Evolutionary conservation across 164 flowering plant genomes (phyloP).

Genomic region (Brasenia schreberi): DNA sequence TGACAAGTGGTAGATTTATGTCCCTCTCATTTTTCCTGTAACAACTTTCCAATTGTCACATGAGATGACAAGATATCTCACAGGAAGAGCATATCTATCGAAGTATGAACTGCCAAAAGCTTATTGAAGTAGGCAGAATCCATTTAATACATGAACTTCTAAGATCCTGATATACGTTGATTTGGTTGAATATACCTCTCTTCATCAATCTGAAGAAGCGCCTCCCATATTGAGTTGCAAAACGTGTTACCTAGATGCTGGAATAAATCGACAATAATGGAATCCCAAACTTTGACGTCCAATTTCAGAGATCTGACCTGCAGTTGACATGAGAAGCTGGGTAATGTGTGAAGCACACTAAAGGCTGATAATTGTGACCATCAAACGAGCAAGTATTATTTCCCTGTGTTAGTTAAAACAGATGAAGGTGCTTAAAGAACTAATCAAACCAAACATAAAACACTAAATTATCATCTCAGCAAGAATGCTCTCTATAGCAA

Average conservation of each 20-base stretch:
- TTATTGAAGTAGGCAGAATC: background rate
- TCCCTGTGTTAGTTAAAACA: too few species aligned
- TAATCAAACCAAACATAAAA: too few species aligned
- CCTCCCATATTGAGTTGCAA: constrained; percentile 94
- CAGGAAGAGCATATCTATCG: background rate
- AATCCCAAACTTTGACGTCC: constrained; percentile 97
- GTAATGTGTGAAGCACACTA: constrained; percentile 3
- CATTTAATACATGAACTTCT: background rate
- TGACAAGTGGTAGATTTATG: constrained; percentile 4
- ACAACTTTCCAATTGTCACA: too few species aligned
- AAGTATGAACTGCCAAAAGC: background rate
- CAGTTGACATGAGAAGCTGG: constrained; percentile 6
- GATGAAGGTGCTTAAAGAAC: too few species aligned
- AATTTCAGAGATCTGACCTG: constrained; percentile 87
- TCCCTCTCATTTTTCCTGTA: background rate
- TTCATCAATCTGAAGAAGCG: constrained; percentile 29
- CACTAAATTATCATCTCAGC: too few species aligned
- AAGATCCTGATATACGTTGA: background rate
- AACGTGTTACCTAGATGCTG: constrained; percentile 58
- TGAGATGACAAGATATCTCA: background rate
- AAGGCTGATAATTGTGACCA: background rate
- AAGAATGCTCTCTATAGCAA: too few species aligned
- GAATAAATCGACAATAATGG: constrained; percentile 65
- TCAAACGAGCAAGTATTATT: too few species aligned
- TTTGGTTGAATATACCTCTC: constrained; percentile 24